These are phyloP conservation scores for Umbelopsis sp. DNA, from an alignment of 371 early-diverging fungal species.

Conservation along the genomic window DNA sequence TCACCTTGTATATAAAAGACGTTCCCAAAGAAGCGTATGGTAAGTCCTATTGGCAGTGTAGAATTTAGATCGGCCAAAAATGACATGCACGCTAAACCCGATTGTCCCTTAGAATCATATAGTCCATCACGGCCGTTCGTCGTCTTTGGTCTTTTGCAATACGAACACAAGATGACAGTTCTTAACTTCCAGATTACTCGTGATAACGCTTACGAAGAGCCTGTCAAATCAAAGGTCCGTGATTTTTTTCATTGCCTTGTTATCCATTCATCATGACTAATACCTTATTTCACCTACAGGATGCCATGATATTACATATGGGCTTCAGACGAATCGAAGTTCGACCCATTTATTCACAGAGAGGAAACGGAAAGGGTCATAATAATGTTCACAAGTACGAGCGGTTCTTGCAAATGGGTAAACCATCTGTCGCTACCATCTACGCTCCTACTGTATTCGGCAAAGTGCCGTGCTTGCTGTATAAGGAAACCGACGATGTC, in stretches of 20 bases:
- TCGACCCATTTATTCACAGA: conserved; percentile 86
- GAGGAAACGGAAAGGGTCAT: conserved; percentile 74
- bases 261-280: neutral
- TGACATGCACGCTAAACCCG: no score
- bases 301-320: conserved; percentile 81
- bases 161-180: conserved; percentile 93
- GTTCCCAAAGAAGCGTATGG: conserved; percentile 69
- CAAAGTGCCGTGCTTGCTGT: conserved; percentile 75
- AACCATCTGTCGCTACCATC: conserved; percentile 76
- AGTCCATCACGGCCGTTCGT: conserved; percentile 65
- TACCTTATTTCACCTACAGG: conserved; percentile 54
- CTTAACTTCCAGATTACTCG: conserved; percentile 80
- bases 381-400: conserved; percentile 96
- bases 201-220: conserved; percentile 69
- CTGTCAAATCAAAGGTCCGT: conserved; percentile 70
- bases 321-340: conserved; percentile 90
- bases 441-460: conserved; percentile 92
- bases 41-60: conserved; percentile 26
- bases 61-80: no score
- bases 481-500: conserved; percentile 63
- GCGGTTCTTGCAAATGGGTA: conserved; percentile 81
- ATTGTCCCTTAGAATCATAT: conserved; percentile 42
- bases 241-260: neutral
- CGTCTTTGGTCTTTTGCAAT: conserved; percentile 85
- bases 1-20: conserved; percentile 69